These are phyloP conservation scores for Candida frijolesensis DNA, from an alignment of 1,139 yeast genomes.

Conservation along the genomic window DNA sequence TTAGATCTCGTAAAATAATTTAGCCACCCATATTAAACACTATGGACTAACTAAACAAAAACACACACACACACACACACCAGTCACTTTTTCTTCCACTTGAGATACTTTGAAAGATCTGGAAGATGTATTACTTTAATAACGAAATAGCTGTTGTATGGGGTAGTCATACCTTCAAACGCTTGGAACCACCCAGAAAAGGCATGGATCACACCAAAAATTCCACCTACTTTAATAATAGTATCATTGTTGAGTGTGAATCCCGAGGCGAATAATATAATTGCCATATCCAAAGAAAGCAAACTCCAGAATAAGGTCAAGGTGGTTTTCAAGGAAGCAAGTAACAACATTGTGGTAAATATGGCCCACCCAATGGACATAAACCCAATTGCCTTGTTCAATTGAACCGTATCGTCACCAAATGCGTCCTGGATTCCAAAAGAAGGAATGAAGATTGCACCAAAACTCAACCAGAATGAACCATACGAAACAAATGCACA, in stretches of 20 bases:
- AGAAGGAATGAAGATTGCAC: conserved; percentile 55
- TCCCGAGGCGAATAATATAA: conserved; percentile 57
- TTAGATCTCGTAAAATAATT: too few species aligned
- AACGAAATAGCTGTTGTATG: conserved; percentile 29
- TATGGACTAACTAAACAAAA: too few species aligned
- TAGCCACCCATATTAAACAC: too few species aligned
- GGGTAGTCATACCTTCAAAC: conserved; percentile 32
- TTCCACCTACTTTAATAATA: conserved; percentile 67
- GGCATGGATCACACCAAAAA: conserved; percentile 60
- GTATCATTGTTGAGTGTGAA: conserved; percentile 47
- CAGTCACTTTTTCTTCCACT: not conserved
- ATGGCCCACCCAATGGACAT: conserved; percentile 65
- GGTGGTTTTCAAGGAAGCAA: conserved; percentile 64
- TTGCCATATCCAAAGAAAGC: conserved; percentile 54
- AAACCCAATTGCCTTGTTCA: conserved; percentile 56
- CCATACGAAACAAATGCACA: conserved; percentile 70
- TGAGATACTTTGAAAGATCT: conserved; percentile 5
- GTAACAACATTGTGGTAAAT: conserved; percentile 57
- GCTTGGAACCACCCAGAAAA: conserved; percentile 61
- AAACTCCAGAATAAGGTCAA: conserved; percentile 59
- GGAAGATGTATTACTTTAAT: conserved; percentile 21
- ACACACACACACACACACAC: too few species aligned
- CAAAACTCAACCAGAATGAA: conserved; percentile 72
- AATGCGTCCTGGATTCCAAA: conserved; percentile 59
- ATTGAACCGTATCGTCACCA: conserved; percentile 40